These are phyloP conservation scores for Taphrina confusa DNA, from an alignment of 1,139 yeast genomes.

Conservation along the genomic window DNA sequence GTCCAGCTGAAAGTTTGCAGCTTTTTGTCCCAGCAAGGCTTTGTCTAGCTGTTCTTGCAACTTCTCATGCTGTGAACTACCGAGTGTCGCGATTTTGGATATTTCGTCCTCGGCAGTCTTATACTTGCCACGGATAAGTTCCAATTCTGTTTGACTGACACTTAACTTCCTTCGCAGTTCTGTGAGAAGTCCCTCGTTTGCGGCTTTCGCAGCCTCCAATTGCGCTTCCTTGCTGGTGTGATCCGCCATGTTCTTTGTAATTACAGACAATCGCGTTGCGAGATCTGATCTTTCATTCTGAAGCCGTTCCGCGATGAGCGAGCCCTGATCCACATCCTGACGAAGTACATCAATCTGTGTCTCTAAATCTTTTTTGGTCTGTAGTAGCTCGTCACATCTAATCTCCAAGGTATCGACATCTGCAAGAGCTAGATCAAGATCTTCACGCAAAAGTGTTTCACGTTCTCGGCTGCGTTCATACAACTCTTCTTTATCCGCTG, in stretches of 20 bases:
- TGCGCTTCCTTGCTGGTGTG: neutral
- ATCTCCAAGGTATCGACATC: constrained; percentile 48
- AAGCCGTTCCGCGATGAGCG: constrained; percentile 44
- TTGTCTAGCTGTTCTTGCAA: constrained; percentile 1
- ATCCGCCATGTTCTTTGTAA: constrained; percentile 43
- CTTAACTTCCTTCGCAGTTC: neutral
- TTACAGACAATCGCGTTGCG: constrained; percentile 40
- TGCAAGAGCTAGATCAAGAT: constrained; percentile 46
- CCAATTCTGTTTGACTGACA: neutral
- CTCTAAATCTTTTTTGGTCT: constrained; percentile 47
- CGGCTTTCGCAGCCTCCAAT: neutral
- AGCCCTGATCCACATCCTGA: constrained; percentile 47
- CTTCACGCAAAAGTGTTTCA: constrained; percentile 50
- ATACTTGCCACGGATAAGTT: neutral
- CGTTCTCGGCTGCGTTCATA: constrained; percentile 49
- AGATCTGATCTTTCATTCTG: constrained; percentile 46
- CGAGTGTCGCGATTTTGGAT: neutral
- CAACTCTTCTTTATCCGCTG: constrained; percentile 53
- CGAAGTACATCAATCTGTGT: constrained; percentile 45
- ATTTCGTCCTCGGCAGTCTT: neutral
- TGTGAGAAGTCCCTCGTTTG: neutral
- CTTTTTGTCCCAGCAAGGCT: neutral
- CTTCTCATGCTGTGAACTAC: neutral
- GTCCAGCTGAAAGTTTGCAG: constrained; percentile 15
- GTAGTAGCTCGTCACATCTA: constrained; percentile 48